Evolutionary conservation across 2,329 filamentous ascomycete species (phyloP).

Genomic region (Fusarium sp.): DNA sequence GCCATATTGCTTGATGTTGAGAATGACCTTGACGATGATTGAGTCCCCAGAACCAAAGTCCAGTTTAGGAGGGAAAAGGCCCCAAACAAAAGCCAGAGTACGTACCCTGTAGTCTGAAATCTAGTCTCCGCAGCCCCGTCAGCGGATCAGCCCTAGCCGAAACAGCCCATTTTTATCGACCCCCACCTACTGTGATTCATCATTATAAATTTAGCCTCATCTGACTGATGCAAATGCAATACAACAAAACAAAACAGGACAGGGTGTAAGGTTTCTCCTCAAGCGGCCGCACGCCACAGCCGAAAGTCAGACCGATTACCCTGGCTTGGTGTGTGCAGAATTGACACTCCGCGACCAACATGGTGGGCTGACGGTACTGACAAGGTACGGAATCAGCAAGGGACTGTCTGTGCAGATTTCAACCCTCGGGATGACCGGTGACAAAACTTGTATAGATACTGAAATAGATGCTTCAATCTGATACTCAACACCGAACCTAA

Average conservation of each 20-base stretch:
- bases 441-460: constrained; percentile 15
- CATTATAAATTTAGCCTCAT: not conserved
- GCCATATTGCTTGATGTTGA: constrained; percentile 4
- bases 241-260: no score
- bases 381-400: not conserved
- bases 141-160: constrained; percentile 19
- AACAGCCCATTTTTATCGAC: constrained; percentile 2
- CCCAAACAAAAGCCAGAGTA: not conserved
- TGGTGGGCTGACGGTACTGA: not conserved
- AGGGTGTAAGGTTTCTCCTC: not conserved
- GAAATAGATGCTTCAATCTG: not conserved
- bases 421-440: not conserved
- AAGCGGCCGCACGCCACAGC: constrained; percentile 14
- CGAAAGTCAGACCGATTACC: not conserved
- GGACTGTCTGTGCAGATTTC: not conserved
- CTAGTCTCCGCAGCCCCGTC: not conserved
- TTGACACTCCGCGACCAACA: not conserved
- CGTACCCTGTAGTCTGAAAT: not conserved
- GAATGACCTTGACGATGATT: not conserved
- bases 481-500: not conserved
- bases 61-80: not conserved
- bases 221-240: not conserved
- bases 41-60: not conserved
- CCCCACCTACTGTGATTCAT: not conserved
- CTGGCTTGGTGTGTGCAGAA: not conserved